Evolutionary conservation across 345 rosid species (phyloP).

Genomic region (Luvunga scandens): DNA sequence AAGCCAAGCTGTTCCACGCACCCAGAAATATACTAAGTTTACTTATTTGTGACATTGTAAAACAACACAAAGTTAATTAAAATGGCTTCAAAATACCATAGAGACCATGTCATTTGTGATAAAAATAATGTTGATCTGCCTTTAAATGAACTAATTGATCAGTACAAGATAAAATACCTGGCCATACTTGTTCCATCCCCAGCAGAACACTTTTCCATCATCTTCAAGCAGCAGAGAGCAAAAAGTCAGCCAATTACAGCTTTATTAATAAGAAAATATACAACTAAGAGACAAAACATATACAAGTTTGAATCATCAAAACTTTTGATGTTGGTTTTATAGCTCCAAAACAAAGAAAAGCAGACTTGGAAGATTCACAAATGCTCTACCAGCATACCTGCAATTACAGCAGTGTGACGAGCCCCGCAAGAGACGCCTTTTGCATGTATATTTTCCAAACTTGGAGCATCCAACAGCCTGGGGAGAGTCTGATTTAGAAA

Average conservation of each 20-base stretch:
- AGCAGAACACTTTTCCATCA: conserved; percentile 73
- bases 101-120: not conserved
- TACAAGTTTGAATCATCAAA: not conserved
- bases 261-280: not conserved
- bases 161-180: conserved; percentile 58
- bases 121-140: not conserved
- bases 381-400: conserved; percentile 47
- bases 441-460: conserved; percentile 58
- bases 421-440: conserved; percentile 89
- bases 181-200: conserved; percentile 99
- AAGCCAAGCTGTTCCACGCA: conserved; percentile 75
- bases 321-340: not conserved
- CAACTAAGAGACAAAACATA: not conserved
- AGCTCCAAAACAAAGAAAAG: not conserved
- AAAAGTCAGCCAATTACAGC: not conserved
- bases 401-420: conserved; percentile 73
- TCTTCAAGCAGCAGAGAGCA: conserved; percentile 44
- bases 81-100: not conserved
- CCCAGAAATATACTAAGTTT: not conserved
- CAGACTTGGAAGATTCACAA: not conserved
- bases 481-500: conserved; percentile 70
- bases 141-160: not conserved
- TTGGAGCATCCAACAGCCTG: conserved; percentile 80
- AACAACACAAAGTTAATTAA: not conserved
- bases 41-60: not conserved